phyloP scores from a whole-genome alignment of 805 yeast species.

The Barnettozyma botsteinii region DNA sequence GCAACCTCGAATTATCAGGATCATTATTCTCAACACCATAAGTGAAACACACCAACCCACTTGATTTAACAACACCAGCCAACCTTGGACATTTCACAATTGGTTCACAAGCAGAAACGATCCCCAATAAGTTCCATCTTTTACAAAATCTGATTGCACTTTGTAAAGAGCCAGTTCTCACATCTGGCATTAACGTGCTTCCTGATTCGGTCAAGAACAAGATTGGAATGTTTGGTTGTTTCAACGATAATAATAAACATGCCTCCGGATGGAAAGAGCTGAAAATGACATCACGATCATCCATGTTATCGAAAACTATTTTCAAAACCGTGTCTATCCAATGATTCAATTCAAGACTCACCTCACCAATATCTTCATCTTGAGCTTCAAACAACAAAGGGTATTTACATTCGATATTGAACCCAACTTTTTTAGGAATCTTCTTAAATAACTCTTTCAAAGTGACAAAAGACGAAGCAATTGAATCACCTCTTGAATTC shows the following conservation, averaged over 20 bases:
- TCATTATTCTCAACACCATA: conserved; percentile 82
- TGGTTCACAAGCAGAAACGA: conserved; percentile 85
- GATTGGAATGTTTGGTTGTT: conserved; percentile 91
- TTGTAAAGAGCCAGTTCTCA: conserved; percentile 81
- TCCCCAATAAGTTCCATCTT: conserved; percentile 86
- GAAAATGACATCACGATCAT: conserved; percentile 80
- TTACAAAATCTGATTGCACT: conserved; percentile 87
- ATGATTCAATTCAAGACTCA: conserved; percentile 74
- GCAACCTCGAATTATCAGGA: conserved; percentile 76
- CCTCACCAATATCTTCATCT: conserved; percentile 79
- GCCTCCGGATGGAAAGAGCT: conserved; percentile 95
- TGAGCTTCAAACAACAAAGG: conserved; percentile 95
- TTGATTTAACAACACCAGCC: conserved; percentile 83
- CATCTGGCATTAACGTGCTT: conserved; percentile 78
- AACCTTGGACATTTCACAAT: conserved; percentile 85
- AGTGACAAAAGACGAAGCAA: conserved; percentile 90
- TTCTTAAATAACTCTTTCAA: conserved; percentile 77
- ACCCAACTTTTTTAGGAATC: conserved; percentile 79
- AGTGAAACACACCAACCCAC: conserved; percentile 89
- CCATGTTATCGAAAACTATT: conserved; percentile 69
- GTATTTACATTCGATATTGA: conserved; percentile 90
- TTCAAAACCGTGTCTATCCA: conserved; percentile 86
- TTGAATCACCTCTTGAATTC: conserved; percentile 81
- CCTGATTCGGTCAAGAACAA: conserved; percentile 88
- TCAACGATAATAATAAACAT: conserved; percentile 76